Percentiles rank a stretch among this genome's conserved stretches.
These are phyloP conservation scores for Alternaria ethzedia DNA, from an alignment of 2,329 filamentous ascomycete genomes.

Conservation along the genomic window DNA sequence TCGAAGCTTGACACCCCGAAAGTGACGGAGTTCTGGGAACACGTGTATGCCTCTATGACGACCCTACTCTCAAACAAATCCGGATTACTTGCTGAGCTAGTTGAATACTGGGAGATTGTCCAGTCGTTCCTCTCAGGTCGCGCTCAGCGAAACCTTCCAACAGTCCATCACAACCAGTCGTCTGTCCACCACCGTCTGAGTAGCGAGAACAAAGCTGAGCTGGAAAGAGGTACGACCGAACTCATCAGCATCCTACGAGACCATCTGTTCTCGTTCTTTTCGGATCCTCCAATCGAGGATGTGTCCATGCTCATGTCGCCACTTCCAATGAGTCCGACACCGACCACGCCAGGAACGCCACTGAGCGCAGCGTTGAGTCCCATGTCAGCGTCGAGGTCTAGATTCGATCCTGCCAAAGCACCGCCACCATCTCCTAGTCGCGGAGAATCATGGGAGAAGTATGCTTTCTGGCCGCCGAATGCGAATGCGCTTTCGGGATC, in stretches of 20 bases:
- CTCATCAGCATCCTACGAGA: constrained; percentile 84
- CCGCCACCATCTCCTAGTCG: constrained; percentile 75
- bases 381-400: constrained; percentile 74
- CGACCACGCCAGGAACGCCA: constrained; percentile 65
- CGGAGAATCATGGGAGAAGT: constrained; percentile 92
- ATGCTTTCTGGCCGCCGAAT: constrained; percentile 92
- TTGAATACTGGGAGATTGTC: constrained; percentile 93
- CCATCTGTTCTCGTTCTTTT: constrained; percentile 80
- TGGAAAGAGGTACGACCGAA: constrained; percentile 80
- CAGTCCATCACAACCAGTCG: constrained; percentile 82
- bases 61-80: constrained; percentile 74
- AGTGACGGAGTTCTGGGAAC: constrained; percentile 91
- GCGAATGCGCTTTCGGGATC: constrained; percentile 93
- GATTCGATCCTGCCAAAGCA: constrained; percentile 77
- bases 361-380: constrained; percentile 62
- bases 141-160: constrained; percentile 78
- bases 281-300: constrained; percentile 87
- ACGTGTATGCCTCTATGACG: constrained; percentile 75
- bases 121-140: constrained; percentile 89
- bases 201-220: constrained; percentile 69
- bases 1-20: constrained; percentile 76
- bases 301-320: constrained; percentile 87
- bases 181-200: constrained; percentile 81
- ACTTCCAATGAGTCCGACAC: constrained; percentile 69
- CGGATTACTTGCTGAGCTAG: constrained; percentile 84